These are phyloP conservation scores for Rhizophora mangle DNA, from an alignment of 345 rosid species.

Conservation along the genomic window DNA sequence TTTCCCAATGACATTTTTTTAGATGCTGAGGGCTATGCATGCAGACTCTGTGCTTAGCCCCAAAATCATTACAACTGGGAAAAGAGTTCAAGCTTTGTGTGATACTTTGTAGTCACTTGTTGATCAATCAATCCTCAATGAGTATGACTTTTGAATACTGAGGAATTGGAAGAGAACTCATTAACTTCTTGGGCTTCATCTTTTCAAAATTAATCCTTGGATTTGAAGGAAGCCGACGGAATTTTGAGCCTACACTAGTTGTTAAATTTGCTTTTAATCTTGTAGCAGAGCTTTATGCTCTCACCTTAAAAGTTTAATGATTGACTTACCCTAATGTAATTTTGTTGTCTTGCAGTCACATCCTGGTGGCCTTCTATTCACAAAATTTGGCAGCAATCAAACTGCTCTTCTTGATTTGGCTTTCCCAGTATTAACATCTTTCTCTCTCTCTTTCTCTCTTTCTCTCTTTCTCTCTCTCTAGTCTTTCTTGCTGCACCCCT, in stretches of 20 bases:
- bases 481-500: background rate
- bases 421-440: constrained; percentile 64
- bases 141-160: background rate
- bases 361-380: constrained; percentile 81
- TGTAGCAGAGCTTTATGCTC: background rate
- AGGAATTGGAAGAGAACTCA: background rate
- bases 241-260: background rate
- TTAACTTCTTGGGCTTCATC: background rate
- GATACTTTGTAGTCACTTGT: too few relatives aligned
- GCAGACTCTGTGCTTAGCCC: too few relatives aligned
- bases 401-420: constrained; percentile 86
- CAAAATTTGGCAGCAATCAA: constrained; percentile 77
- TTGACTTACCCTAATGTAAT: constrained; percentile 5
- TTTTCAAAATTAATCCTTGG: background rate
- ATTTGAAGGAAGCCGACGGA: background rate
- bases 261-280: background rate
- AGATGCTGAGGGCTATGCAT: too few relatives aligned
- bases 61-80: background rate
- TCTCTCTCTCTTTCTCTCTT: background rate
- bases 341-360: constrained; percentile 65
- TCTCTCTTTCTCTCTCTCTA: background rate
- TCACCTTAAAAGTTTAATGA: background rate
- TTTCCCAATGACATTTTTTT: too few relatives aligned
- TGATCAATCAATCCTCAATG: background rate
- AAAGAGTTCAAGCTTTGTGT: background rate